Base-by-base conservation (phyloP, 805 yeast genomes). In the Wickerhamomyces silvicola region DNA sequence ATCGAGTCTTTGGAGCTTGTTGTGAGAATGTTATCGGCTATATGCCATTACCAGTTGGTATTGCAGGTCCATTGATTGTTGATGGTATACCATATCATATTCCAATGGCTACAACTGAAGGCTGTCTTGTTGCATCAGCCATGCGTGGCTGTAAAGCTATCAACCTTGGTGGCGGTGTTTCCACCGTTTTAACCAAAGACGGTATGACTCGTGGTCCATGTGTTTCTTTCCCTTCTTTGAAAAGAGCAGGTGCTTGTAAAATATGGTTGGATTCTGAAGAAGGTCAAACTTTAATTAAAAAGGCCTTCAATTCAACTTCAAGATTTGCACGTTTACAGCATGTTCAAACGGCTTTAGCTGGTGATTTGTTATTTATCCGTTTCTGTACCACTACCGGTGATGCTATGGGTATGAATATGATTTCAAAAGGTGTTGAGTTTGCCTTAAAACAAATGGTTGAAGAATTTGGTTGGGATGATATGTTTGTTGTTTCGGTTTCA, bases 341-440 rank as follows among this genome's bases (percentile, higher is more conserved):
- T 47, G 68, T 90, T 43, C 83, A 86, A 59, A 86, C 97, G 12
- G 94, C 97, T 3, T 67, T 90, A 58, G 98, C 99, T 12, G 98
- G 99, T 19, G 81, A 81, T 30, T 68, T 82, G 46, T 68, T 92
- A 48, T 92, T 75, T 52, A 81, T 92, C 48, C 78, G 99, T 53
- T 92, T 92, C 68, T 78, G 88, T 57, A 94, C 99, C n/a, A 87
- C 95, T 24, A 92, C 99, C 13, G 99, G 99, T 60, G 99, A 92
- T 66, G 99, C 99, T 13, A 92, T 92, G 99, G 99, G 99, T 43
- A 92, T 92, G 99, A 92, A 92, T 59, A 92, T 92, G 99, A 92
- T 92, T 40, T 90, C 97, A 18, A 92, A 92, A 63, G 99, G 98
- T 59, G 96, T 87, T 28, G 99, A 92, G 56, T 70, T 67, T 56